phyloP scores from a whole-genome alignment of 352 stramenopile species.

The Blastocystis hominis region DNA sequence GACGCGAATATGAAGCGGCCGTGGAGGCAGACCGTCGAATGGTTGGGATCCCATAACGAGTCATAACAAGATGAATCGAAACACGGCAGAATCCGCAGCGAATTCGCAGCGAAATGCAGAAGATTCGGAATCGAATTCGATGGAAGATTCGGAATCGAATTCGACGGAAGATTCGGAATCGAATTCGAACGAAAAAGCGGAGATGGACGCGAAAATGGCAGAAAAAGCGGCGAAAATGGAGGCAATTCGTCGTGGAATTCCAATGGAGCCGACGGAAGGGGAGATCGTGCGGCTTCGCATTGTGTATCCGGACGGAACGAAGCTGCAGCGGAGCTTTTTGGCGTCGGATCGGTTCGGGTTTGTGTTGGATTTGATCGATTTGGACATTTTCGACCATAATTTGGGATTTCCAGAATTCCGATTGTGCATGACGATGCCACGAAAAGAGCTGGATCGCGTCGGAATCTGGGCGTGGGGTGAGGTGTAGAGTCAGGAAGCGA shows the following conservation, averaged over 20 bases:
- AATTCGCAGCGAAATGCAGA: no score
- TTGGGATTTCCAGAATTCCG: neutral
- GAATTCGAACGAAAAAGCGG: no score
- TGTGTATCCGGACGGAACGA: constrained; percentile 45
- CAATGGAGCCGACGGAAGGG: neutral
- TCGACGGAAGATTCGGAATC: neutral
- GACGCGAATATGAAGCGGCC: constrained; percentile 17
- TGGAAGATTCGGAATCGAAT: neutral
- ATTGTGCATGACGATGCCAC: constrained; percentile 23
- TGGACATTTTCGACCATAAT: constrained; percentile 34
- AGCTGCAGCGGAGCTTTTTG: constrained; percentile 46
- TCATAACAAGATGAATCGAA: neutral
- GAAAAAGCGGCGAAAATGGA: constrained; percentile 8
- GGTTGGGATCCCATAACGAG: no score
- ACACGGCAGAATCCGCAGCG: neutral
- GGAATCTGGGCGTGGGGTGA: neutral
- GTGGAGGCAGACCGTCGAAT: constrained; percentile 7
- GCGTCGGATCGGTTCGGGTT: neutral
- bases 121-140: neutral
- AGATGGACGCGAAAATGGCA: neutral
- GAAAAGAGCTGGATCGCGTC: neutral
- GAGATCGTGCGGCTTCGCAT: constrained; percentile 6
- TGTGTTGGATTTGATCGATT: constrained; percentile 7
- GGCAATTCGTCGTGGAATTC: neutral
- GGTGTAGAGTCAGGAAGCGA: neutral